Evolutionary conservation across 202 grass and related monocot genomes (phyloP).

Genomic region (Eragrostis tef): DNA sequence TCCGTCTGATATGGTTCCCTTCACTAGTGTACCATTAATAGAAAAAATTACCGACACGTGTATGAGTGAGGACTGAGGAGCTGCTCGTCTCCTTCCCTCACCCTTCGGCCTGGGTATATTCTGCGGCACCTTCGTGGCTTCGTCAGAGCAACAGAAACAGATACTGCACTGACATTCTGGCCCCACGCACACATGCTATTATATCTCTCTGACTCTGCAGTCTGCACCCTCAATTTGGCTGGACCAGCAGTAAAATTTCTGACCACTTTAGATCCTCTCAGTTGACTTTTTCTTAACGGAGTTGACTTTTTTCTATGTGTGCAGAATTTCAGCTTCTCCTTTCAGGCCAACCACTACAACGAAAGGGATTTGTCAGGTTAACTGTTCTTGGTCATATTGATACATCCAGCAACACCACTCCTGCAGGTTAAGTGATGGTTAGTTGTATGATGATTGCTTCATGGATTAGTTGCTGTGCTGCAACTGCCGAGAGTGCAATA

Average conservation of each 20-base stretch:
- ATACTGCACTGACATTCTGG: background rate
- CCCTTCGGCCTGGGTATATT: conserved; percentile 29
- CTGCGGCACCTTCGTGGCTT: conserved; percentile 25
- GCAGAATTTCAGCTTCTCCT: conserved; percentile 21
- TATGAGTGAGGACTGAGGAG: conserved; percentile 9
- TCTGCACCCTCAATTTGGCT: background rate
- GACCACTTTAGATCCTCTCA: background rate
- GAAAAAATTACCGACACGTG: background rate
- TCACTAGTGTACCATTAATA: conserved; percentile 3
- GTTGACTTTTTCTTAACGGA: conserved; percentile 29
- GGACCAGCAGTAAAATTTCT: background rate
- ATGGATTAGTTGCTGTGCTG: conserved; percentile 49
- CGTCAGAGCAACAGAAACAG: background rate
- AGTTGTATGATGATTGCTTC: conserved; percentile 33
- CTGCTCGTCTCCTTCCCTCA: background rate
- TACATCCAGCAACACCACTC: background rate
- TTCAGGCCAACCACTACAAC: conserved; percentile 44
- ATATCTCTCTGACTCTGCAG: background rate
- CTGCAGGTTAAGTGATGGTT: conserved; percentile 11
- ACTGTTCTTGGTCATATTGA: conserved; percentile 9
- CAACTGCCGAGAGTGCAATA: conserved; percentile 7
- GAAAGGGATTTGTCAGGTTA: conserved; percentile 18
- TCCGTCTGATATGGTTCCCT: background rate
- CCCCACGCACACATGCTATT: background rate
- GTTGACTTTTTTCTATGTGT: background rate